These are phyloP conservation scores for Mercurialis annua DNA, from an alignment of 345 rosid species.

Conservation along the genomic window DNA sequence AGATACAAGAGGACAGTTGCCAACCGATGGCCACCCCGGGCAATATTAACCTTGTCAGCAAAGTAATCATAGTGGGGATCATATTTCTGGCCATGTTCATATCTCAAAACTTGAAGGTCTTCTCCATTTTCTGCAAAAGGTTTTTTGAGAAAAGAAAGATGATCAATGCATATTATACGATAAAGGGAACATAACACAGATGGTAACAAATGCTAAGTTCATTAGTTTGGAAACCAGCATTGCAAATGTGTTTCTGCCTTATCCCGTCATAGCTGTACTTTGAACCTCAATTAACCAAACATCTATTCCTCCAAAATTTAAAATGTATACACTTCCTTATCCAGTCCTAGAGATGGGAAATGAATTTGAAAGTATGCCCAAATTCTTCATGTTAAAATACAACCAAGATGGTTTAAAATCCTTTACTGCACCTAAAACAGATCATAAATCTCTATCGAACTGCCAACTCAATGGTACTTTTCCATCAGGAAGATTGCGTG, in stretches of 20 bases:
- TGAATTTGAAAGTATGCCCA: not conserved
- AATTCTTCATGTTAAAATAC: not conserved
- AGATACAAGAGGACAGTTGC: constrained; percentile 95
- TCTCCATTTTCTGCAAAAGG: constrained; percentile 79
- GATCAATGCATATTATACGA: not conserved
- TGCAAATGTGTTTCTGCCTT: not conserved
- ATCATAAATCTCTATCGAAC: not conserved
- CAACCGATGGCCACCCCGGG: constrained; percentile 88
- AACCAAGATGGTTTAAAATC: not conserved
- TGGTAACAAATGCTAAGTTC: no score
- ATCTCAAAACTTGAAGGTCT: constrained; percentile 86
- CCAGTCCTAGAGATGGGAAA: not conserved
- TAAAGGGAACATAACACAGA: not conserved
- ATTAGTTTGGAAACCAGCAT: not conserved
- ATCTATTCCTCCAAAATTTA: not conserved
- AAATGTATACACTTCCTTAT: not conserved
- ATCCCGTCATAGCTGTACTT: no score
- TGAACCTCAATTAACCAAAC: no score
- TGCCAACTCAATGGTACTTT: not conserved
- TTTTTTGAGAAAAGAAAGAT: not conserved
- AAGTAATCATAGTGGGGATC: constrained; percentile 92
- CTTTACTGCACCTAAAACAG: not conserved
- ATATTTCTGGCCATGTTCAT: constrained; percentile 87
- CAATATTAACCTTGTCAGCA: constrained; percentile 81
- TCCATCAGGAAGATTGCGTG: not conserved